A percentile compares a stretch with the other conserved stretches of the same genome.
These are phyloP conservation scores for Candida gorgasii DNA, from an alignment of 805 yeast species.

Conservation along the genomic window DNA sequence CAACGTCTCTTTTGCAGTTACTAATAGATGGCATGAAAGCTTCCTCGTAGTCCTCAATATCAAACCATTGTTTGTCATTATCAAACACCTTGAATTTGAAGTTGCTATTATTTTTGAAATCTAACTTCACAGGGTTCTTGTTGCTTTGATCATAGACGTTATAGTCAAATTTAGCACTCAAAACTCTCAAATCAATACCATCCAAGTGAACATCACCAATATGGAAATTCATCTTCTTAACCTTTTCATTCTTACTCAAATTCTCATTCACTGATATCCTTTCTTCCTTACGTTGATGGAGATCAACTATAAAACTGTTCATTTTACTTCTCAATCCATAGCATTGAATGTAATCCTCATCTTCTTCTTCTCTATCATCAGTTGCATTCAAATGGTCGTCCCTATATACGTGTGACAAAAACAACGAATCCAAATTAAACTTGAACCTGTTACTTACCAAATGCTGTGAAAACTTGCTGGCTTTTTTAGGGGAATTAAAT, in stretches of 20 bases:
- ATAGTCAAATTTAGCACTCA: constrained; percentile 48
- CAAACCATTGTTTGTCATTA: constrained; percentile 61
- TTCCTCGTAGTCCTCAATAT: constrained; percentile 61
- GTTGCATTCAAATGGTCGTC: constrained; percentile 37
- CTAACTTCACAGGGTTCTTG: background rate
- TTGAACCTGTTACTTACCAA: constrained; percentile 78
- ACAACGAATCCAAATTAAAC: constrained; percentile 71
- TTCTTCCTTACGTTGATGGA: constrained; percentile 44
- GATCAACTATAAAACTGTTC: constrained; percentile 37
- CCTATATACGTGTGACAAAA: constrained; percentile 69
- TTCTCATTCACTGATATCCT: constrained; percentile 40
- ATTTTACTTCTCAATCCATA: constrained; percentile 64
- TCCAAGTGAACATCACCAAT: constrained; percentile 61
- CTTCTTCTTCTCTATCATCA: constrained; percentile 18
- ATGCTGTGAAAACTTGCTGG: constrained; percentile 73
- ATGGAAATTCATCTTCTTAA: constrained; percentile 60
- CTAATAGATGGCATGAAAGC: constrained; percentile 45
- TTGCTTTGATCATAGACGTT: constrained; percentile 21
- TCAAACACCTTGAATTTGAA: constrained; percentile 41
- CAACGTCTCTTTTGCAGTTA: constrained; percentile 41
- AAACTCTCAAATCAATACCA: constrained; percentile 59
- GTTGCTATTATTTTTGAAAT: background rate
- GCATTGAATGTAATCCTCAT: constrained; percentile 49
- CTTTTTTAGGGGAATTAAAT: constrained; percentile 55
- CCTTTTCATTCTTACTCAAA: constrained; percentile 47